These are phyloP conservation scores for Stagonosporopsis chrysanthemi DNA, from an alignment of 2,329 filamentous ascomycete genomes.

Conservation along the genomic window DNA sequence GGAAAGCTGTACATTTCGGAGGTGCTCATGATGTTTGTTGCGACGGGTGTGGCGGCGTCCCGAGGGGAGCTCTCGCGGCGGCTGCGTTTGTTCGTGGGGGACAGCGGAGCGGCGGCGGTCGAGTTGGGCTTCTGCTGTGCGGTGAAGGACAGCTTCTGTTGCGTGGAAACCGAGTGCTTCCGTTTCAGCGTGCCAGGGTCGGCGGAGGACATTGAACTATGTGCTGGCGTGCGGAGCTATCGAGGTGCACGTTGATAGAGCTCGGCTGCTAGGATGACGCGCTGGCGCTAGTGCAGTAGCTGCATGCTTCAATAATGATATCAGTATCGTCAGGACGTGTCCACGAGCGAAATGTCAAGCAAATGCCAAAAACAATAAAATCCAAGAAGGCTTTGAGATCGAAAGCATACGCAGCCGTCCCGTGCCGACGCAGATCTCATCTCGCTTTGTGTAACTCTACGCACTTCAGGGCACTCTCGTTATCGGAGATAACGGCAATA, in stretches of 20 bases:
- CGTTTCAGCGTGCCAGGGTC: conserved; percentile 45
- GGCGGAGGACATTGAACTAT: conserved; percentile 43
- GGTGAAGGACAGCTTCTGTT: conserved; percentile 48
- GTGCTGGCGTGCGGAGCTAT: conserved; percentile 26
- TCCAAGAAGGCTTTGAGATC: background rate
- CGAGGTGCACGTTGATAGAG: conserved; percentile 25
- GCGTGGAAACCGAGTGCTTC: conserved; percentile 47
- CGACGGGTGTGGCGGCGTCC: conserved; percentile 19
- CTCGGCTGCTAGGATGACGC: conserved; percentile 37
- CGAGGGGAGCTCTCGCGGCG: conserved; percentile 37
- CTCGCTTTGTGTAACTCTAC: background rate
- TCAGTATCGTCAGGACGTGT: conserved; percentile 8
- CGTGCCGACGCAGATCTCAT: background rate
- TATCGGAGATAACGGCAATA: conserved; percentile 13
- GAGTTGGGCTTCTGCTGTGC: conserved; percentile 45
- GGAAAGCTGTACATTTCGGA: conserved; percentile 48
- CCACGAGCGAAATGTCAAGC: background rate
- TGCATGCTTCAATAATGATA: conserved; percentile 17
- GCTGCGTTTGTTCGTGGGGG: conserved; percentile 42
- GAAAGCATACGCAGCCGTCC: background rate
- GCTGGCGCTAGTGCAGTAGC: conserved; percentile 22
- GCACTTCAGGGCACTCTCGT: background rate
- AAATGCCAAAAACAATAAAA: background rate
- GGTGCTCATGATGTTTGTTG: conserved; percentile 37
- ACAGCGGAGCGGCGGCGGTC: conserved; percentile 34